Evolutionary conservation across 345 rosid species (phyloP), one percentile per base, ranked within the genome.

Genomic region (Gossypium longicalyx): DNA sequence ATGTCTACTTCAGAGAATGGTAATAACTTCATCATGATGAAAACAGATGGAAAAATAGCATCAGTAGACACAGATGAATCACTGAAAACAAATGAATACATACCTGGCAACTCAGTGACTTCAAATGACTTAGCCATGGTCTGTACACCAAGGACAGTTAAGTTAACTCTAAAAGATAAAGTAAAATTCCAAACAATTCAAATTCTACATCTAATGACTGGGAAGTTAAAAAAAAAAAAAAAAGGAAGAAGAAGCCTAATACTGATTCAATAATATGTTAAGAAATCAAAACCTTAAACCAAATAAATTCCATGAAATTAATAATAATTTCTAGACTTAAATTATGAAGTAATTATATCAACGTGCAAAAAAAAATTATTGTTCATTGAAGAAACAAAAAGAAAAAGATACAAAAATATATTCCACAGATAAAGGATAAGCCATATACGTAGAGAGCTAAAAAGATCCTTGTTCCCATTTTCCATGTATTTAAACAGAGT

Each of bases 21-120:
- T 38, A 16, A 56, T 27, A 51, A 72, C 23, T 60, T 70, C 47
- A 43, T 56, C 76, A 64, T 38, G 44, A 75, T 5, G 52, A 70
- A 77, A 82, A 34, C 22, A 56, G 48, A 77, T 1, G 34, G 10
- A 29, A 71, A 19, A 54, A 61, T 38, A 59, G 22, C 12, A 67
- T 53, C 71, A 69, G 60, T 68, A 27, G 45, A 44, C 63, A 38
- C 49, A 52, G 11, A 7, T 23, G 38, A n/a, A 70, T 56, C n/a
- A 11, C 41, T 3, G 49, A 58, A 52, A 72, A 56, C 41, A 67
- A 20, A 20, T 34, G 69, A 83, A 78, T 43, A 29, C 43, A 72
- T 83, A 96, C 99, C 99, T 77, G 98, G 98, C 73, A 89, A 85
- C 48, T 90, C 97, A 3, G 97, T 90, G 78, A 88, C 93, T 82